Base-by-base conservation (phyloP, 805 yeast species). In the Kuraishia floccosa region DNA sequence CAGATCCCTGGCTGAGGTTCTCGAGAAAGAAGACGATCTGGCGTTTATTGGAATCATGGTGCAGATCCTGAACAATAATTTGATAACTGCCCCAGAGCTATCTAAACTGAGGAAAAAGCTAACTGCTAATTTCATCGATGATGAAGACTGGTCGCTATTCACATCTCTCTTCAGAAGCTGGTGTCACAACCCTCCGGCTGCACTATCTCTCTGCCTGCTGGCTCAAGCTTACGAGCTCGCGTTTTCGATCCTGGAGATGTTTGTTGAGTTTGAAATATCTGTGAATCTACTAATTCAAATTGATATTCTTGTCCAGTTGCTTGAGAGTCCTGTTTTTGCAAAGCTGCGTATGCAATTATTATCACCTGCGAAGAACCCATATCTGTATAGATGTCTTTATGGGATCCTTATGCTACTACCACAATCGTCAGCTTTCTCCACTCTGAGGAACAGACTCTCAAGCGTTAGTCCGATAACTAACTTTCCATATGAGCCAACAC, bases 341-440 rank as follows among this genome's bases (percentile, higher is more conserved):
- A 76, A 81, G 43, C 63, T 87, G 39, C 68, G 98, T 35, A 59
- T 91, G 33, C 96, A 89, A 52, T 59, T 91, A n/a, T 58, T 91
- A 28, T 94, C 84, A 46, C 96, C 96, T 1, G 83, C 77, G 29
- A 72, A 68, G 39, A 68, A 81, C 47, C 94, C 93, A 1, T 81
- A 68, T 44, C 57, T 91, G 21, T 83, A 79, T 63, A 84, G 85
- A 48, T 82, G 95, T 32, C 65, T 91, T 19, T 91, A 85, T 50
- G 98, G 97, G 2, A 68, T 91, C 19, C 60, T 91, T 36, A 91
- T 91, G 98, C 65, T 91, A 4, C 55, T 91, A 30, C 98, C 98
- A 0, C 98, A 91, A 50, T 84, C 96, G 0, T 69, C 83, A 9
- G 94, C 97, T 0, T 91, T 84, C 49, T 74, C 69, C n/a, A 73